A percentile compares a stretch with the other conserved stretches of the same genome.
These are phyloP conservation scores for Acacia acuminata DNA, from an alignment of 306 rosid species.

Conservation along the genomic window DNA sequence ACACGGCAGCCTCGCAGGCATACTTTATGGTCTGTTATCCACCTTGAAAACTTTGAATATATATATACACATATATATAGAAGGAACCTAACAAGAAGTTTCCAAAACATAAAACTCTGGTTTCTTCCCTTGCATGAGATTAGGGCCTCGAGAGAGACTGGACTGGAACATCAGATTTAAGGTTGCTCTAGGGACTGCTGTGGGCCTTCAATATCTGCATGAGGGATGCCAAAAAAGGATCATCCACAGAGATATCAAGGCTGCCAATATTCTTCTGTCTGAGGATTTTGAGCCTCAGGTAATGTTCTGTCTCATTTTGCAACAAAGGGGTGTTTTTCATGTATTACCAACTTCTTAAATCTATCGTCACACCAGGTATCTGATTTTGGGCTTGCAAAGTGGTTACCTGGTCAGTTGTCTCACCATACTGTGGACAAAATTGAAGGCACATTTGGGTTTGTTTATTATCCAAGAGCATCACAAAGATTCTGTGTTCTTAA, in stretches of 20 bases:
- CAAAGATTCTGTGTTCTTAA: not conserved
- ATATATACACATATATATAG: not conserved
- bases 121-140: conserved; percentile 13
- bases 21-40: conserved; percentile 75
- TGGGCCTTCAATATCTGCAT: conserved; percentile 88
- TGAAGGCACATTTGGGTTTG: conserved; percentile 99
- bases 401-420: conserved; percentile 98
- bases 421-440: conserved; percentile 86
- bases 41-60: conserved; percentile 7
- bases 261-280: conserved; percentile 85
- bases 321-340: not conserved
- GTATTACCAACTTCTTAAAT: not conserved
- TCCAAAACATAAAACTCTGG: not conserved
- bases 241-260: conserved; percentile 94
- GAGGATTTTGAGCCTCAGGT: conserved; percentile 98
- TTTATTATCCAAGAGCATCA: conserved; percentile 28
- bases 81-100: conserved; percentile 16
- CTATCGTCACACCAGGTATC: conserved; percentile 59
- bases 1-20: conserved; percentile 83
- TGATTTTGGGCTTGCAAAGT: conserved; percentile 96
- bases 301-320: conserved; percentile 9
- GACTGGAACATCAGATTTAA: conserved; percentile 76
- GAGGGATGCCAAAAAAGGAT: conserved; percentile 95
- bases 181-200: conserved; percentile 82
- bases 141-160: conserved; percentile 83